phyloP scores from a whole-genome alignment of 2,329 filamentous ascomycete species.

The Ophiocordyceps camponoti-leonardi region DNA sequence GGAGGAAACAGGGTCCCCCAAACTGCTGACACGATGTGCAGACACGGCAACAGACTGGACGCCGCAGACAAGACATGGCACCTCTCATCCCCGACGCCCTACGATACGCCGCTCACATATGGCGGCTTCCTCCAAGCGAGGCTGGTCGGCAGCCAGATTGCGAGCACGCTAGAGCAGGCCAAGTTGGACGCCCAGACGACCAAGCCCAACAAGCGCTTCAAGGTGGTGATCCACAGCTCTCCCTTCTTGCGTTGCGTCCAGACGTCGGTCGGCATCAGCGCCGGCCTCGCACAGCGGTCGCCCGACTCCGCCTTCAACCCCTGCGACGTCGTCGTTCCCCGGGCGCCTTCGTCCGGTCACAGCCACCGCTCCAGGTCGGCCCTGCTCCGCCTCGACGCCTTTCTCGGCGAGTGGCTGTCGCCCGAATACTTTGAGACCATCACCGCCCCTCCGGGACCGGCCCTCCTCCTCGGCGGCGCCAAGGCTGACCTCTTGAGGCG shows the following conservation, averaged over 20 bases:
- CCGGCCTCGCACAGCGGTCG: constrained; percentile 53
- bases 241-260: constrained; percentile 88
- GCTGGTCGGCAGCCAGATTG: constrained; percentile 67
- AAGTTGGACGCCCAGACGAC: constrained; percentile 23
- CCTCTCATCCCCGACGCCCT: constrained; percentile 78
- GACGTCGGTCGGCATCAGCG: constrained; percentile 73
- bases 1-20: too few species aligned
- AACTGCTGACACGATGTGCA: too few species aligned
- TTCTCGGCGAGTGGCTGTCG: constrained; percentile 88
- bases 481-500: constrained; percentile 73
- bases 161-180: constrained; percentile 44
- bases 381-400: constrained; percentile 71
- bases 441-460: constrained; percentile 69
- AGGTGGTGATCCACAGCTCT: constrained; percentile 79
- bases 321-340: constrained; percentile 17
- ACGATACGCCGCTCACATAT: constrained; percentile 89
- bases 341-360: constrained; percentile 9
- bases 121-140: constrained; percentile 82
- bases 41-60: constrained; percentile 87
- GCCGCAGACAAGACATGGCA: constrained; percentile 93
- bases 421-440: constrained; percentile 90
- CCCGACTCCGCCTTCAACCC: constrained; percentile 15
- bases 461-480: constrained; percentile 73
- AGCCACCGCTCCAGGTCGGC: constrained; percentile 30
- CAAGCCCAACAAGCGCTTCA: constrained; percentile 40